Percentiles rank a stretch among this genome's conserved stretches.
phyloP scores from a whole-genome alignment of 192 early-diverging fungal genomes.

The Coemansia sp. region DNA sequence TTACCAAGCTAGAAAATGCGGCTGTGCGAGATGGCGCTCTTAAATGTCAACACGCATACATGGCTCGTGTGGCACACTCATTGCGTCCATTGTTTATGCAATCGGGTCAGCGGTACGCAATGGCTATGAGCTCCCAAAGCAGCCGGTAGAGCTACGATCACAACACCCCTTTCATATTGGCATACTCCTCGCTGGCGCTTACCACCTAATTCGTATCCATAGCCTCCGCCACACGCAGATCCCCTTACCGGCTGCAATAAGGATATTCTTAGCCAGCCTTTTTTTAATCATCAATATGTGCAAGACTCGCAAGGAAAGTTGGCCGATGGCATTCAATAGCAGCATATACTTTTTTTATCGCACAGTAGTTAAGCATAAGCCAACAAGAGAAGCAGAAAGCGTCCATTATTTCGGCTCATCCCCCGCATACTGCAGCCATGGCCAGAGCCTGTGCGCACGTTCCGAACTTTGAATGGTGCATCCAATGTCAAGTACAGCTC shows the following conservation, averaged over 20 bases:
- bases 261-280: not conserved
- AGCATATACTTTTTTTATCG: not conserved
- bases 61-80: not conserved
- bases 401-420: slow-evolving; percentile 3
- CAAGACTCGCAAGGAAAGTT: not conserved
- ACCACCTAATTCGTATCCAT: not conserved
- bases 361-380: slow-evolving; percentile 1
- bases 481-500: too few species aligned
- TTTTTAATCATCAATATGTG: not conserved
- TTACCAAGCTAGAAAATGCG: not conserved
- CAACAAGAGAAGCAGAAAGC: not conserved
- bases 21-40: not conserved
- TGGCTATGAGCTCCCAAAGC: not conserved
- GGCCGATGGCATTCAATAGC: not conserved
- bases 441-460: not conserved
- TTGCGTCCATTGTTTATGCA: not conserved
- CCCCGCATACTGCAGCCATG: not conserved
- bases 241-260: too few species aligned
- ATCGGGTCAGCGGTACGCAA: not conserved
- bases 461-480: not conserved
- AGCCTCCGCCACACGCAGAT: not conserved
- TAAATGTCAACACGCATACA: not conserved
- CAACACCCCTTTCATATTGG: not conserved
- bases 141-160: not conserved
- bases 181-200: not conserved